Evolutionary conservation across 768 basidiomycete genomes (phyloP).

Genomic region (Boletus patriciae): DNA sequence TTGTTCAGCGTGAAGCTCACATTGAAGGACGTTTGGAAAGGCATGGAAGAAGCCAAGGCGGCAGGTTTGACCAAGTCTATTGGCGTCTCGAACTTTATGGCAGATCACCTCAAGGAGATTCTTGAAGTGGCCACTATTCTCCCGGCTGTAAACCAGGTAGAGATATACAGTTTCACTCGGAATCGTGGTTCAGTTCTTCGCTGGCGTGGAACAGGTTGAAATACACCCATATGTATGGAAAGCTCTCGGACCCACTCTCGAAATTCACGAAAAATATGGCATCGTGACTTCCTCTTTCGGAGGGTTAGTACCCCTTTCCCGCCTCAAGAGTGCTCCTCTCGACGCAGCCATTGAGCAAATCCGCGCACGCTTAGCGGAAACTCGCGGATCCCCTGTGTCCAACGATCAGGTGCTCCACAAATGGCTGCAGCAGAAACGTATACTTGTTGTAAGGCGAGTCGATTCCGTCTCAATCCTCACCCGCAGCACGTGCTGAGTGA

Average conservation of each 20-base stretch:
- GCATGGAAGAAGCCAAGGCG: too few species aligned
- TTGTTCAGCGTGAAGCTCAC: too few species aligned
- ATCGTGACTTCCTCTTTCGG: constrained; percentile 42
- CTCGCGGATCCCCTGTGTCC: constrained; percentile 30
- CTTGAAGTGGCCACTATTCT: constrained; percentile 41
- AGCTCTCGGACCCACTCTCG: constrained; percentile 36
- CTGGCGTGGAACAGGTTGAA: constrained; percentile 39
- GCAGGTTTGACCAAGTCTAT: constrained; percentile 41
- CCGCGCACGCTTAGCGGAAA: constrained; percentile 26
- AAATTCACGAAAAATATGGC: constrained; percentile 33
- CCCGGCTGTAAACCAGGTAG: constrained; percentile 56
- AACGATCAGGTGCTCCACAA: constrained; percentile 27
- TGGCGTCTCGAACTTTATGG: constrained; percentile 55
- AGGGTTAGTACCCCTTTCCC: constrained; percentile 40
- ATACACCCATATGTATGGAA: constrained; percentile 52
- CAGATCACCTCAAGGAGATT: constrained; percentile 43
- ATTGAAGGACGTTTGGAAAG: too few species aligned
- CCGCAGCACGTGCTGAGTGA: not conserved
- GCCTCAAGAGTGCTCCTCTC: too few species aligned
- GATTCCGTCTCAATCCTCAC: not conserved
- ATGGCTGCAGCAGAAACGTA: constrained; percentile 28
- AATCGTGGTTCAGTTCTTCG: not conserved
- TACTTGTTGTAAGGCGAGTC: constrained; percentile 32
- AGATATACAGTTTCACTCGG: not conserved
- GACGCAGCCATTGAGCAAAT: constrained; percentile 37